phyloP scores from a whole-genome alignment of 1,284 basidiomycete species.

The Gomphus sp. region DNA sequence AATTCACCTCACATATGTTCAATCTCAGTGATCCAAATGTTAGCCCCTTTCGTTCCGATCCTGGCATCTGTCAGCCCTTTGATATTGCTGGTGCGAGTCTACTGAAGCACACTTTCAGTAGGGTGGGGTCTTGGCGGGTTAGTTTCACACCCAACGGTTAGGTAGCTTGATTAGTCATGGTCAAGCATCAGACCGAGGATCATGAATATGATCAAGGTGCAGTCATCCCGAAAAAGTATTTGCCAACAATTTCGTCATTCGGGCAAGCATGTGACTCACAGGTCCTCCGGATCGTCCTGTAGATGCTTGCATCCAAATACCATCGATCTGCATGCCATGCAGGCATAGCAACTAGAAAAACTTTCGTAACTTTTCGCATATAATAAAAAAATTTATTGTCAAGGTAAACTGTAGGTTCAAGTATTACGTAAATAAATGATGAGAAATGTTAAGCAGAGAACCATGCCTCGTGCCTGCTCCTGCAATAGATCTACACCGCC shows the following conservation, averaged over 20 bases:
- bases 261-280: no score
- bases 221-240: no score
- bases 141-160: conserved; percentile 37
- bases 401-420: no score
- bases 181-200: background rate
- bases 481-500: background rate
- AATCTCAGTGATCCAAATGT: conserved; percentile 45
- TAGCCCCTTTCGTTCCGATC: conserved; percentile 42
- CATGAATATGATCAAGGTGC: background rate
- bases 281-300: background rate
- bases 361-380: background rate
- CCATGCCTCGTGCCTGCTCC: background rate
- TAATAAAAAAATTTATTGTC: no score
- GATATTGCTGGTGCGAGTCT: conserved; percentile 42
- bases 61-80: conserved; percentile 39
- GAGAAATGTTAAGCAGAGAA: background rate
- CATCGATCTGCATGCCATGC: no score
- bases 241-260: background rate
- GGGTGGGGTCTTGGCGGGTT: conserved; percentile 44
- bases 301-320: background rate
- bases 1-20: no score
- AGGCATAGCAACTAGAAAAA: no score
- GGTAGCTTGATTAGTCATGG: background rate
- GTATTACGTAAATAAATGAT: background rate
- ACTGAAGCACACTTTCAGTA: conserved; percentile 48